Percentiles rank a stretch among this genome's conserved stretches.
These are phyloP conservation scores for Pestalotiopsis fici DNA, from an alignment of 2,329 filamentous ascomycete genomes.

Conservation along the genomic window DNA sequence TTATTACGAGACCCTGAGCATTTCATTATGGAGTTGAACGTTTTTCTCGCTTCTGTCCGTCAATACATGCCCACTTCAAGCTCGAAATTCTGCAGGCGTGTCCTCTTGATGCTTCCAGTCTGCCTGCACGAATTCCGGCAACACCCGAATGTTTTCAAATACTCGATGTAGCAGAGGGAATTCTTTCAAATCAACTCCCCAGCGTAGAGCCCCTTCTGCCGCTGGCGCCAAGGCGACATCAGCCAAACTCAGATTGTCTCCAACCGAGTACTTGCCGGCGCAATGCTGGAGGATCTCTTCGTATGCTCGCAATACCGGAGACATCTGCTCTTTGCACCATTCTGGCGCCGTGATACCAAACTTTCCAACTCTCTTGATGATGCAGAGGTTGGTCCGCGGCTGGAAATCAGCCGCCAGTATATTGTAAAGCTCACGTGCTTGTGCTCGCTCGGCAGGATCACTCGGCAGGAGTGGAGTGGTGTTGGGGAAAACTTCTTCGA, in stretches of 20 bases:
- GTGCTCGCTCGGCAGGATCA: neutral
- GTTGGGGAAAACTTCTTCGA: neutral
- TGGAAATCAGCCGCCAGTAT: conserved; percentile 2
- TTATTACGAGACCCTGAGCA: neutral
- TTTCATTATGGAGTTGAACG: neutral
- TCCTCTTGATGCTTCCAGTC: conserved; percentile 8
- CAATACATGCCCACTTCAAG: neutral
- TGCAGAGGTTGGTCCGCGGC: neutral
- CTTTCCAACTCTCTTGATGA: neutral
- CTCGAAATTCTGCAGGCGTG: neutral
- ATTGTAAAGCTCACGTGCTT: neutral
- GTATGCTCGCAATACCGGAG: neutral
- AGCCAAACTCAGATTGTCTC: neutral
- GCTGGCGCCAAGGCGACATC: conserved; percentile 3
- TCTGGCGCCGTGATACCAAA: neutral
- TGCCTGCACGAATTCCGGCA: conserved; percentile 1
- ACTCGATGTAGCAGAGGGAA: neutral
- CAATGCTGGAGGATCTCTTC: neutral
- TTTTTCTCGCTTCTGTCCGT: neutral
- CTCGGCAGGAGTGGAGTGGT: neutral
- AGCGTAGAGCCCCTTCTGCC: neutral
- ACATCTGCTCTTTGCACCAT: conserved; percentile 7
- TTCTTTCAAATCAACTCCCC: neutral
- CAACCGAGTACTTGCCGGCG: conserved; percentile 3
- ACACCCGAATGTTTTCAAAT: neutral